phyloP scores from a whole-genome alignment of 2,329 filamentous ascomycete species.

The Botrytis fabae region DNA sequence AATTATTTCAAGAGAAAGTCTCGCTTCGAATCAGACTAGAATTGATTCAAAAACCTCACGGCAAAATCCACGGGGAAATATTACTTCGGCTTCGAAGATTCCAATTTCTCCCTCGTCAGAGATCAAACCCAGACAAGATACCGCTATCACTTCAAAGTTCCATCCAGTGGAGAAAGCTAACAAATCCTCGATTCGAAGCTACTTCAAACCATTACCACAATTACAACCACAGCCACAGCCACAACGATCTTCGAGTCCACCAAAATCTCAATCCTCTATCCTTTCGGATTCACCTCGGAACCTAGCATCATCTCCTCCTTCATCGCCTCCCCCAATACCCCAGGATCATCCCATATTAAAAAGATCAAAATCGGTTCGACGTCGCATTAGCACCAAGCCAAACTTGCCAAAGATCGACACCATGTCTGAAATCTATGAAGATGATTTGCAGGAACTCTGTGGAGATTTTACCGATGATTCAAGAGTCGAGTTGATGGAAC shows the following conservation, averaged over 20 bases:
- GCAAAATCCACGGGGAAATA: background rate
- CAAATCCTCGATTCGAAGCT: constrained; percentile 33
- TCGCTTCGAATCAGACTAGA: constrained; percentile 15
- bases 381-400: constrained; percentile 30
- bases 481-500: background rate
- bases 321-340: background rate
- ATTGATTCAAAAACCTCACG: background rate
- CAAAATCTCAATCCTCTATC: constrained; percentile 20
- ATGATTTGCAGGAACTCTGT: constrained; percentile 11
- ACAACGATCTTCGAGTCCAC: constrained; percentile 27
- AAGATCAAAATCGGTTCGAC: constrained; percentile 24
- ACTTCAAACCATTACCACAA: constrained; percentile 33
- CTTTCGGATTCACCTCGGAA: background rate
- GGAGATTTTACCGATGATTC: constrained; percentile 10
- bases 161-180: constrained; percentile 26
- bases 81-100: background rate
- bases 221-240: background rate
- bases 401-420: constrained; percentile 17
- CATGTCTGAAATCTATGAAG: constrained; percentile 14
- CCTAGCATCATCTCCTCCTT: background rate
- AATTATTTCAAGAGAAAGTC: background rate
- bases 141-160: background rate
- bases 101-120: background rate
- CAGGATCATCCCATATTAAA: constrained; percentile 23
- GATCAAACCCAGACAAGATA: background rate